These are phyloP conservation scores for Viola odorata DNA, from an alignment of 345 rosid genomes.

Conservation along the genomic window DNA sequence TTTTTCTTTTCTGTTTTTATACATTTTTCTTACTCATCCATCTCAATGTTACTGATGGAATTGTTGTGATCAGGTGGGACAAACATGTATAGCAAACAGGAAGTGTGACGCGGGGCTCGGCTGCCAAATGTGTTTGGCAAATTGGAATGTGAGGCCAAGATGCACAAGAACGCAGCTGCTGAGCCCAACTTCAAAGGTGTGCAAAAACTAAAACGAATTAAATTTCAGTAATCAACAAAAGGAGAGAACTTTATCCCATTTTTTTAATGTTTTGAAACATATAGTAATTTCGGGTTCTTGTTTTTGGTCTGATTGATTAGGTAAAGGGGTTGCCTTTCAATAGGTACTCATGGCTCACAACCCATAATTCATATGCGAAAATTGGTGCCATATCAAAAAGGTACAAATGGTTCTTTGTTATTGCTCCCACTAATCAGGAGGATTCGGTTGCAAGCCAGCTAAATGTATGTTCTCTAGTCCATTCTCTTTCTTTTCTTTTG, in stretches of 20 bases:
- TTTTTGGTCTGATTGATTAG: background rate
- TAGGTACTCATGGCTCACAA: slow-evolving; percentile 47
- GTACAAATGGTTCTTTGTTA: slow-evolving; percentile 7
- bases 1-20: background rate
- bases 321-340: slow-evolving; percentile 44
- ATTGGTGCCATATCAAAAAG: slow-evolving; percentile 27
- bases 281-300: background rate
- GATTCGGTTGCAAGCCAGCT: slow-evolving; percentile 30
- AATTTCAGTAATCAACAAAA: too few species aligned
- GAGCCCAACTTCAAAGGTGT: slow-evolving; percentile 21
- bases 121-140: slow-evolving; percentile 22
- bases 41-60: background rate
- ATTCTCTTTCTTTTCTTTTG: slow-evolving; percentile 2
- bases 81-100: slow-evolving; percentile 13
- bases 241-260: too few species aligned
- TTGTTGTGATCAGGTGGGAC: slow-evolving; percentile 16
- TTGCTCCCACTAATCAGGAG: slow-evolving; percentile 30
- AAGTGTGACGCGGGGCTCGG: slow-evolving; percentile 21
- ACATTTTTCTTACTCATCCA: background rate
- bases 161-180: slow-evolving; percentile 27
- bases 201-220: background rate
- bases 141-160: slow-evolving; percentile 18
- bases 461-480: slow-evolving; percentile 20
- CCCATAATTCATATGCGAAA: slow-evolving; percentile 55
- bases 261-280: background rate